phyloP scores from a whole-genome alignment of 768 basidiomycete species.

The Lactifluus pinguis region DNA sequence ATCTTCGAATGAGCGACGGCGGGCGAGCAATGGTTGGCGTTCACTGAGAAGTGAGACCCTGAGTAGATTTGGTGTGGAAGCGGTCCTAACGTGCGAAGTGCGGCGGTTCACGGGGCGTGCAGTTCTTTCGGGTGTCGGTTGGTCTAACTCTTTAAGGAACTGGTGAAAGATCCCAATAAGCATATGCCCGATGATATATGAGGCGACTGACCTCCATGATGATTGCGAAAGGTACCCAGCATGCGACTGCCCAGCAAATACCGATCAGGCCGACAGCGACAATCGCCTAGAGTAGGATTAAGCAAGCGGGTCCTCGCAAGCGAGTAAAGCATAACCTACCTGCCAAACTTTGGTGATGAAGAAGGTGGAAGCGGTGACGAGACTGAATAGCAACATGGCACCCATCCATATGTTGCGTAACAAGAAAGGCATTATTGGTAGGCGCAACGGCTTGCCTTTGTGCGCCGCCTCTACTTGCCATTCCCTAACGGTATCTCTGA shows the following conservation, averaged over 20 bases:
- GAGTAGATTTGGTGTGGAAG: constrained; percentile 38
- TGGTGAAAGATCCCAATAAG: neutral
- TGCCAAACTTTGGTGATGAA: constrained; percentile 74
- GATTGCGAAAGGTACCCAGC: constrained; percentile 95
- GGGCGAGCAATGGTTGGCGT: constrained; percentile 51
- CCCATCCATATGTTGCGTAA: constrained; percentile 91
- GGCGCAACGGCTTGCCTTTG: constrained; percentile 60
- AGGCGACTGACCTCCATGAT: constrained; percentile 77
- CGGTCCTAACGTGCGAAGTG: constrained; percentile 43
- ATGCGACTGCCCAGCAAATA: constrained; percentile 95
- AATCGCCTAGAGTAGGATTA: constrained; percentile 48
- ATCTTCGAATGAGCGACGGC: constrained; percentile 48
- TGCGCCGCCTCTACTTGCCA: constrained; percentile 83
- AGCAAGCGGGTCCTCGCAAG: neutral
- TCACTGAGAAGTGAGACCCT: constrained; percentile 33
- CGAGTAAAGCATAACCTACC: constrained; percentile 27
- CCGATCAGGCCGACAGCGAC: constrained; percentile 77
- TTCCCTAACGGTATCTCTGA: constrained; percentile 59
- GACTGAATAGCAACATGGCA: constrained; percentile 69
- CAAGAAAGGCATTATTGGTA: constrained; percentile 87
- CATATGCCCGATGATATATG: neutral
- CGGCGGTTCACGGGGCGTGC: constrained; percentile 22
- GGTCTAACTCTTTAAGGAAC: constrained; percentile 19
- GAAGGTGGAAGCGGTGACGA: constrained; percentile 77
- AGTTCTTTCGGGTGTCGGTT: neutral